These are phyloP conservation scores for Handroanthus guayacan DNA, from an alignment of 257 asterid genomes.

Conservation along the genomic window DNA sequence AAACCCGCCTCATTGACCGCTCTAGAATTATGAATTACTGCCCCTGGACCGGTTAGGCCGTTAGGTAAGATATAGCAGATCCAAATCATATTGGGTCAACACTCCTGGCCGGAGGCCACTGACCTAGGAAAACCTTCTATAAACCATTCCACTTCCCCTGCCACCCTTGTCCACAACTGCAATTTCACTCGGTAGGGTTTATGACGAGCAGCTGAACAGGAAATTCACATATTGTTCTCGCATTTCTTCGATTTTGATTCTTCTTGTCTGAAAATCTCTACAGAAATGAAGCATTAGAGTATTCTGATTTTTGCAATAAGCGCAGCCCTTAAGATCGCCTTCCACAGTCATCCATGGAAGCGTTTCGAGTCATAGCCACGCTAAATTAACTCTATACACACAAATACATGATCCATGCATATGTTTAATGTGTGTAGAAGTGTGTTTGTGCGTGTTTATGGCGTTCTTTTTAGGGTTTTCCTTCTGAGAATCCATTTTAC, in stretches of 20 bases:
- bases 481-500: conserved; percentile 36
- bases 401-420: neutral
- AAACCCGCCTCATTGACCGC: too few species aligned
- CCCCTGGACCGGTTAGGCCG: too few species aligned
- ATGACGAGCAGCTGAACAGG: neutral
- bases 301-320: neutral
- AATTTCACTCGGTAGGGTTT: neutral
- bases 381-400: conserved; percentile 40
- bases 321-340: conserved; percentile 99
- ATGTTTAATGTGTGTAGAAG: conserved; percentile 21
- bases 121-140: conserved; percentile 28
- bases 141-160: neutral
- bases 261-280: neutral
- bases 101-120: conserved; percentile 18
- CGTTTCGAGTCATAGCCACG: conserved; percentile 95
- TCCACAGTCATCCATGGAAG: conserved; percentile 72
- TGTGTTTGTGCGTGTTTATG: conserved; percentile 34
- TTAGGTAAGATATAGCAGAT: too few species aligned
- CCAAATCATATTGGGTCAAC: conserved; percentile 21
- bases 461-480: conserved; percentile 51
- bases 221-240: neutral
- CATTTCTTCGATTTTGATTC: neutral
- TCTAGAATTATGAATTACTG: too few species aligned
- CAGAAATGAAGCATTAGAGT: neutral
- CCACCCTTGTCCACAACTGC: too few species aligned